Evolutionary conservation across 2,329 filamentous ascomycete genomes (phyloP).

Genomic region (Fusarium sp.): DNA sequence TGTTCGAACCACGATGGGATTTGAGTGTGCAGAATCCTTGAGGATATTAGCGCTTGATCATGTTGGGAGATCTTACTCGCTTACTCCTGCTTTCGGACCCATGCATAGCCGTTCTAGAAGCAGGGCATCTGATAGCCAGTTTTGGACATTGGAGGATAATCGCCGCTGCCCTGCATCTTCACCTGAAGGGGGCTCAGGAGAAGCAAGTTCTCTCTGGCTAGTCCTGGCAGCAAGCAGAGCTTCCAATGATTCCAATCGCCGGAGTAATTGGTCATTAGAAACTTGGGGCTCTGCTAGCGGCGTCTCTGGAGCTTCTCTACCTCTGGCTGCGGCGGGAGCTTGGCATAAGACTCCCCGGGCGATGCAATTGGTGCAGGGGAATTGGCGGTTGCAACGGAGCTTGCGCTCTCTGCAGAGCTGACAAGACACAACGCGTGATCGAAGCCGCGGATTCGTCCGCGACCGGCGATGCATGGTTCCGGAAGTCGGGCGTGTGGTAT

Average conservation of each 20-base stretch:
- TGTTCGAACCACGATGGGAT: neutral
- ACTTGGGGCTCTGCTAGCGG: neutral
- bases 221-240: neutral
- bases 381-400: neutral
- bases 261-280: neutral
- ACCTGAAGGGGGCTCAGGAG: neutral
- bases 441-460: neutral
- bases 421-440: neutral
- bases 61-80: neutral
- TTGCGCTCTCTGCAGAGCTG: neutral
- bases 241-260: neutral
- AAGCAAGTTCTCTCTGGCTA: neutral
- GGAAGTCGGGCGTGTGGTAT: neutral
- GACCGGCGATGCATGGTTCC: neutral
- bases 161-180: neutral
- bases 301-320: neutral
- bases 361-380: neutral
- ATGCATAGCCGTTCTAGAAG: neutral
- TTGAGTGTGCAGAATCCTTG: neutral
- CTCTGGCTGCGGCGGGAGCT: neutral
- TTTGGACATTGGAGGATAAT: neutral
- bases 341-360: neutral
- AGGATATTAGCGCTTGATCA: neutral
- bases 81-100: neutral
- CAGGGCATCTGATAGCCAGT: neutral